Evolutionary conservation across 2,329 filamentous ascomycete species (phyloP), one percentile per base, ranked within the genome.

Genomic region (Hawksworthiomyces lignivorus): DNA sequence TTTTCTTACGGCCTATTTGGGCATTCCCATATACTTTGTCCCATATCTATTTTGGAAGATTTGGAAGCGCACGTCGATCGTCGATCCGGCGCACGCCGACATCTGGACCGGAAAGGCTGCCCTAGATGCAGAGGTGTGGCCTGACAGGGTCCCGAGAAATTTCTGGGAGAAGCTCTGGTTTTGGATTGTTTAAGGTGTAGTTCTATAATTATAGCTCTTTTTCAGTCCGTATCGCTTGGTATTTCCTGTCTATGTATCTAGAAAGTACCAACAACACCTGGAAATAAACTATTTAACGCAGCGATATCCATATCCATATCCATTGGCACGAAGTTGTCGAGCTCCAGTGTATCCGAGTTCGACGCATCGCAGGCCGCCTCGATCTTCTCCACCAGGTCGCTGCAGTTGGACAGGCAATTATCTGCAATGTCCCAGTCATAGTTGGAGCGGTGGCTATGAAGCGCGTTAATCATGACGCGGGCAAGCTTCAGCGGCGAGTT

Each of bases 1-100:
- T 37, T 85, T 85, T 51, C 82, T 84, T 49, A 68, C 74, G 4
- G 67, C 71, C n/a, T 84, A 84, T 51, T 56, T 82, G 51, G 80
- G 77, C 48, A 53, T 84, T 43, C 74, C 84, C 19, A 55, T 85
- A 4, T 85, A 83, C 51, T 54, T 72, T 4, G 68, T 75, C 5
- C 57, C 82, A 11, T 80, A 73, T 50, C 41, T 72, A 2, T 77
- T 73, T 2, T 80, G 84, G 63, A 84, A 83, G 63, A 31, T 70
- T 24, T 47, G 56, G 11, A 57, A 46, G 46, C 66, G 62, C 51
- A 77, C 75, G 0, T 73, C 70, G 48, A 65, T 65, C 47, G 53
- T 66, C 9, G 19, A 29, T 7, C 27, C 27, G 27, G 27, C 27
- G 12, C 5, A 7, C 6, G 27, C 27, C 27, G 34, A 36, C 9